Conservation (phyloP, 306 rosid species). For the Crotalaria pallida region DNA sequence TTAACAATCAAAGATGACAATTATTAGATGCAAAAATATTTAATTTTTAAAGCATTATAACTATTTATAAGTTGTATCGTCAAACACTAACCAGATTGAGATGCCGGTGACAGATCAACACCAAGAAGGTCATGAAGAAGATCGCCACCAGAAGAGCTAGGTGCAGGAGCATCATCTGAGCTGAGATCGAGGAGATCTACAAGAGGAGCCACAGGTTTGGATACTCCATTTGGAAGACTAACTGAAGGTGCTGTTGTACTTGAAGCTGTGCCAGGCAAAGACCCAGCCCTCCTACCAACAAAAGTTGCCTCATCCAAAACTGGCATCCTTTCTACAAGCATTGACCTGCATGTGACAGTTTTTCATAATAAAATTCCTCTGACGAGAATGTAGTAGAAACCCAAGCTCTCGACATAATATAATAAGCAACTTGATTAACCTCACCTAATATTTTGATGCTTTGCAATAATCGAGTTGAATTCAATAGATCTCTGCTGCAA, state of each 20-base stretch:
- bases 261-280: slow-evolving; percentile 51
- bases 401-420: slow-evolving; percentile 4
- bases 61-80: not conserved
- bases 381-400: not conserved
- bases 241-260: slow-evolving; percentile 50
- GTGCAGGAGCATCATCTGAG: slow-evolving; percentile 74
- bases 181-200: slow-evolving; percentile 84
- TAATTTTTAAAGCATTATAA: not conserved
- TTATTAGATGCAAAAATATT: not conserved
- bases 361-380: not conserved
- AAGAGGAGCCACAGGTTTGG: slow-evolving; percentile 72
- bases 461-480: slow-evolving; percentile 63
- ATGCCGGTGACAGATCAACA: slow-evolving; percentile 54
- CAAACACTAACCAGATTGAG: slow-evolving; percentile 60
- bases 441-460: slow-evolving; percentile 87
- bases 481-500: slow-evolving; percentile 99
- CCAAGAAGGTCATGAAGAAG: slow-evolving; percentile 94
- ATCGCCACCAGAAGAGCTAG: slow-evolving; percentile 77
- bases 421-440: slow-evolving; percentile 6
- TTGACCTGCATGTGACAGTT: slow-evolving; percentile 50
- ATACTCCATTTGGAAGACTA: slow-evolving; percentile 74
- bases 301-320: slow-evolving; percentile 86
- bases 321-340: slow-evolving; percentile 94
- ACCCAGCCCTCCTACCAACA: slow-evolving; percentile 68
- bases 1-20: slow-evolving; percentile 8